Evolutionary conservation across 75 land plant genomes (phyloP).

Genomic region (Selaginella moellendorffii): DNA sequence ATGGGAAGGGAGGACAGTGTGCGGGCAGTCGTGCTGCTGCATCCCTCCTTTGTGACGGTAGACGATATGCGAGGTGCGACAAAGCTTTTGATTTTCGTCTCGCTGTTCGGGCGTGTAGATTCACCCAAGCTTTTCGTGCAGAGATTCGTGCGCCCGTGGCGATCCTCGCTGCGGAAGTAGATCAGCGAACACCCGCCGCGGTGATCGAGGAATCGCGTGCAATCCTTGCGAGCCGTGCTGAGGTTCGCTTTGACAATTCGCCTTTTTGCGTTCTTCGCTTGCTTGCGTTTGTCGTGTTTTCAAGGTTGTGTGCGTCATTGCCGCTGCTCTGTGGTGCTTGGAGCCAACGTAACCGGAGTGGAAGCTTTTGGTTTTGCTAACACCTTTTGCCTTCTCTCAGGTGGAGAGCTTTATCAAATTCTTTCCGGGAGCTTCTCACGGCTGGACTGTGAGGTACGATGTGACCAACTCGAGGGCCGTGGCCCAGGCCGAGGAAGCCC

Average conservation of each 20-base stretch:
- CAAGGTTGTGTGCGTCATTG: no score
- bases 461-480: slow-evolving; percentile 34
- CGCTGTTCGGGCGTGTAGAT: slow-evolving; percentile 23
- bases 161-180: slow-evolving; percentile 61
- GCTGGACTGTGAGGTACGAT: slow-evolving; percentile 64
- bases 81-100: slow-evolving; percentile 26
- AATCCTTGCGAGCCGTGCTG: slow-evolving; percentile 28
- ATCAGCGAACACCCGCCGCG: slow-evolving; percentile 40
- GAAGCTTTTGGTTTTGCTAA: no score
- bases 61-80: slow-evolving; percentile 43
- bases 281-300: no score
- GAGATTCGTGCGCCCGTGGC: slow-evolving; percentile 38
- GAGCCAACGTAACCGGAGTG: no score
- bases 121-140: slow-evolving; percentile 15
- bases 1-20: slow-evolving; percentile 20
- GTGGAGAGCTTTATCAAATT: slow-evolving; percentile 55
- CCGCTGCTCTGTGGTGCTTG: no score
- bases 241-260: slow-evolving; percentile 22
- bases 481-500: slow-evolving; percentile 51
- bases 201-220: slow-evolving; percentile 41
- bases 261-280: background rate
- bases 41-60: slow-evolving; percentile 40
- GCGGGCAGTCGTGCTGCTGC: slow-evolving; percentile 42
- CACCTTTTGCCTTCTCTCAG: no score
- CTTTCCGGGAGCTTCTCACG: slow-evolving; percentile 51